Evolutionary conservation across 805 yeast genomes (phyloP).

Genomic region (Nematodospora valgi): DNA sequence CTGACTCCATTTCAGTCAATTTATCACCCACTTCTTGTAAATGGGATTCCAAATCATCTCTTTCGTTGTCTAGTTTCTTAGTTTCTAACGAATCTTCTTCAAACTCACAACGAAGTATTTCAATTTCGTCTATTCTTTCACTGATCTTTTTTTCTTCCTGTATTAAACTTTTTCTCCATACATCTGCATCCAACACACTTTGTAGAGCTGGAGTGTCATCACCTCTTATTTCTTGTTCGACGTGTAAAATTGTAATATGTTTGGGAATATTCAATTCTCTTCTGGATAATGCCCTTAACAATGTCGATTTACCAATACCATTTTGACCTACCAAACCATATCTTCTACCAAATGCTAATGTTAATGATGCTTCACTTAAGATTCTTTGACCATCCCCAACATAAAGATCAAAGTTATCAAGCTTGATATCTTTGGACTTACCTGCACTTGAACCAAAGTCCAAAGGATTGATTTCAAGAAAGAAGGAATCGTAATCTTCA

Average conservation of each 20-base stretch:
- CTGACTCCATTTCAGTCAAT: slow-evolving; percentile 89
- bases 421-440: slow-evolving; percentile 92
- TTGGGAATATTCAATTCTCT: slow-evolving; percentile 93
- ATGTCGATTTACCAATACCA: slow-evolving; percentile 98
- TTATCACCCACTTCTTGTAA: slow-evolving; percentile 79
- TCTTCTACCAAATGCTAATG: slow-evolving; percentile 87
- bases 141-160: slow-evolving; percentile 72
- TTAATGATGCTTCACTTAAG: slow-evolving; percentile 79
- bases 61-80: slow-evolving; percentile 81
- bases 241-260: slow-evolving; percentile 93
- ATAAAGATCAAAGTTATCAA: slow-evolving; percentile 88
- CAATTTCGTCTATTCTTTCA: slow-evolving; percentile 74
- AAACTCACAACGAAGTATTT: slow-evolving; percentile 62
- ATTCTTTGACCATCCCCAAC: slow-evolving; percentile 96
- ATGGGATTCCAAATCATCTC: slow-evolving; percentile 78
- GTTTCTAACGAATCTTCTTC: slow-evolving; percentile 75
- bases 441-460: slow-evolving; percentile 84
- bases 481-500: slow-evolving; percentile 90
- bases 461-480: slow-evolving; percentile 90
- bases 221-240: slow-evolving; percentile 95
- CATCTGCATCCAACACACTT: slow-evolving; percentile 98
- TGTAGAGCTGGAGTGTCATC: slow-evolving; percentile 89
- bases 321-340: slow-evolving; percentile 98
- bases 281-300: slow-evolving; percentile 84
- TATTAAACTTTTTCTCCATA: slow-evolving; percentile 91